A percentile compares a stretch with the other conserved stretches of the same genome.
These are phyloP conservation scores for Saccharomyces eubayanus DNA, from an alignment of 805 yeast species.

Conservation along the genomic window DNA sequence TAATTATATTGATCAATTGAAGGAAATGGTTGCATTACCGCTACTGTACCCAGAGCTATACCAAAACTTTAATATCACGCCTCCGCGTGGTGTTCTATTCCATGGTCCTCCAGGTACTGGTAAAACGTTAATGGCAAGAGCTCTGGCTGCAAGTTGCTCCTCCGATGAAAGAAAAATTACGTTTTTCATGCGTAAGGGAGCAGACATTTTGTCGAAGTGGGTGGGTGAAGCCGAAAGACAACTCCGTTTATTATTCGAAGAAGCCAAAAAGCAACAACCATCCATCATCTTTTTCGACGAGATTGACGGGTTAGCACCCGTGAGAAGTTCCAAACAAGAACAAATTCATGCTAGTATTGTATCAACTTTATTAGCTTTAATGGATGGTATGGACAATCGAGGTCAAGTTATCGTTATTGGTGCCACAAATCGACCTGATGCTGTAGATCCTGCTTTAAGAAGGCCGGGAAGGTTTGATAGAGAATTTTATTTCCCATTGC, in stretches of 20 bases:
- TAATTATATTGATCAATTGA: slow-evolving; percentile 80
- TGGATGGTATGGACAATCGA: slow-evolving; percentile 99
- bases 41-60: slow-evolving; percentile 88
- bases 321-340: slow-evolving; percentile 92
- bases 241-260: slow-evolving; percentile 81
- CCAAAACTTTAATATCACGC: slow-evolving; percentile 81
- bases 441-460: slow-evolving; percentile 95
- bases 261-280: slow-evolving; percentile 93
- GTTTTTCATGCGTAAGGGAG: slow-evolving; percentile 97
- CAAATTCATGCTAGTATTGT: slow-evolving; percentile 97
- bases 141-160: slow-evolving; percentile 90
- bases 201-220: slow-evolving; percentile 95
- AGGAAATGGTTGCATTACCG: slow-evolving; percentile 95
- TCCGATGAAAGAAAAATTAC: slow-evolving; percentile 80
- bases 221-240: slow-evolving; percentile 99
- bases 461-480: slow-evolving; percentile 97
- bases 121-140: slow-evolving; percentile 95
- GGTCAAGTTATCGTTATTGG: slow-evolving; percentile 98
- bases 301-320: slow-evolving; percentile 97
- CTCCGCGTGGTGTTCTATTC: slow-evolving; percentile 93
- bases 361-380: slow-evolving; percentile 84
- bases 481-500: slow-evolving; percentile 92
- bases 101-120: slow-evolving; percentile 99
- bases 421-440: slow-evolving; percentile 95
- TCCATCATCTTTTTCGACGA: slow-evolving; percentile 95